A percentile compares a stretch with the other conserved stretches of the same genome.
Conservation (phyloP, 768 basidiomycete species). For the Kondoa malvinella region DNA sequence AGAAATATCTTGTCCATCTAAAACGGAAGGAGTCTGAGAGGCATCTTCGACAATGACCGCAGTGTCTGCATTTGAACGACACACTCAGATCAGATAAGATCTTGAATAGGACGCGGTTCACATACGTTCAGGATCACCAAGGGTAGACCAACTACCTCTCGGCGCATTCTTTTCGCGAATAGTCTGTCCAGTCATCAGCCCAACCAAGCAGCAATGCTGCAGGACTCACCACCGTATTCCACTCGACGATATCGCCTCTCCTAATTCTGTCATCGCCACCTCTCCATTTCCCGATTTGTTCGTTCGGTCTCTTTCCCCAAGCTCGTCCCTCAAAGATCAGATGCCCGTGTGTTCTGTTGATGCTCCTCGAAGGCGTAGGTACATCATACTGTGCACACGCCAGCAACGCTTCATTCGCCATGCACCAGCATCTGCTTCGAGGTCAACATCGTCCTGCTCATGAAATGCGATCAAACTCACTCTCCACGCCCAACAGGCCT, state of each 20-base stretch:
- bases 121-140: constrained; percentile 38
- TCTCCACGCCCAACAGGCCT: constrained; percentile 34
- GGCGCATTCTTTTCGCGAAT: background rate
- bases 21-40: constrained; percentile 27
- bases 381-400: constrained; percentile 31
- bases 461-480: constrained; percentile 3
- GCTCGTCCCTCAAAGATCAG: constrained; percentile 38
- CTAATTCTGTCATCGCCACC: constrained; percentile 42
- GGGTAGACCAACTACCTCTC: constrained; percentile 18
- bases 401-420: constrained; percentile 40
- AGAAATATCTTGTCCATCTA: constrained; percentile 33
- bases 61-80: constrained; percentile 34
- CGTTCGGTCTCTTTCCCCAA: constrained; percentile 27
- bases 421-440: constrained; percentile 47
- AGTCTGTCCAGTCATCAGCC: constrained; percentile 13
- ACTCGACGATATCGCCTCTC: constrained; percentile 44
- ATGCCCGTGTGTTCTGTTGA: constrained; percentile 43
- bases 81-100: no score
- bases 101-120: no score
- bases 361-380: constrained; percentile 39
- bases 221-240: constrained; percentile 33
- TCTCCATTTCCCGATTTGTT: constrained; percentile 37
- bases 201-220: background rate
- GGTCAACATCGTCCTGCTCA: background rate
- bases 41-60: constrained; percentile 39